phyloP scores from a whole-genome alignment of 1,284 basidiomycete species.

The Paramarasmius palmivorus region DNA sequence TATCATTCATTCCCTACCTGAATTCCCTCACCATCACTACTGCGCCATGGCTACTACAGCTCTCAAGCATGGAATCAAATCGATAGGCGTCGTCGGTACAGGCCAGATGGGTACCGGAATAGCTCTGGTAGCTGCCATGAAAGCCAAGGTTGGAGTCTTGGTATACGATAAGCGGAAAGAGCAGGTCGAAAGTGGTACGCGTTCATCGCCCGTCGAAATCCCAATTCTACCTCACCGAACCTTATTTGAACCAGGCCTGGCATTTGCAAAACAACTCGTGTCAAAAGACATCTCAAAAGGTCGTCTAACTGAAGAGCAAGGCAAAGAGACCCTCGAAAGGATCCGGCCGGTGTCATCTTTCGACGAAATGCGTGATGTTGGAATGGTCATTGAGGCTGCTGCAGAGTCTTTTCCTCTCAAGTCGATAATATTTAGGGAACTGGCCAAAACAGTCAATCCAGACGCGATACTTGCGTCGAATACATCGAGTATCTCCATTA shows the following conservation, averaged over 20 bases:
- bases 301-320: slow-evolving; percentile 72
- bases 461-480: slow-evolving; percentile 89
- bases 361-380: slow-evolving; percentile 68
- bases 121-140: slow-evolving; percentile 80
- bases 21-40: no score
- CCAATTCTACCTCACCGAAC: no score
- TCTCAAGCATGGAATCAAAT: slow-evolving; percentile 59
- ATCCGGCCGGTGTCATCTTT: slow-evolving; percentile 60
- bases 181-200: slow-evolving; percentile 55
- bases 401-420: slow-evolving; percentile 87
- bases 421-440: slow-evolving; percentile 72
- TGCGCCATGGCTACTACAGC: no score
- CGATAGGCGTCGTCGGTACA: slow-evolving; percentile 74
- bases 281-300: slow-evolving; percentile 89
- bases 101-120: slow-evolving; percentile 92
- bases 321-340: slow-evolving; percentile 71
- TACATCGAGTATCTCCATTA: slow-evolving; percentile 93
- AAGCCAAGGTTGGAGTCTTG: slow-evolving; percentile 76
- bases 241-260: slow-evolving; percentile 61
- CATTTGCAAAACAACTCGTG: slow-evolving; percentile 79
- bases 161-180: slow-evolving; percentile 68
- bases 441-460: slow-evolving; percentile 70
- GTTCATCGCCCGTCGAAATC: no score
- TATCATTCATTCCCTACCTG: no score
- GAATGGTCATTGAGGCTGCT: slow-evolving; percentile 94